These are phyloP conservation scores for Scheffersomyces segobiensis DNA, from an alignment of 1,139 yeast genomes.

Conservation along the genomic window DNA sequence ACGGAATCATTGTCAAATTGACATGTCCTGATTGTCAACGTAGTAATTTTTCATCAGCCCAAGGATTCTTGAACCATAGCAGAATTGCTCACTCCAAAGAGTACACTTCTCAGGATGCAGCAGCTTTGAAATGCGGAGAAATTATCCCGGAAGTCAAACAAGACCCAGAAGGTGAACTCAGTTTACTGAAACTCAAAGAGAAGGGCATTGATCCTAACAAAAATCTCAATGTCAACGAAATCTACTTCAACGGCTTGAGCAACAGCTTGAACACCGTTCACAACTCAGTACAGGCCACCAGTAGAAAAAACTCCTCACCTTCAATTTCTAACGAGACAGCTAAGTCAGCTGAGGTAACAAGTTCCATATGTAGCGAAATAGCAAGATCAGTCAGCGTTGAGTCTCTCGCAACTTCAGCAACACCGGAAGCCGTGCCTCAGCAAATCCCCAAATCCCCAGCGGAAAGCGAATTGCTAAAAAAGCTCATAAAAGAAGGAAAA, in stretches of 20 bases:
- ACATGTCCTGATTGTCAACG: slow-evolving; percentile 70
- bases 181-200: slow-evolving; percentile 42
- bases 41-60: slow-evolving; percentile 73
- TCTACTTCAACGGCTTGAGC: slow-evolving; percentile 38
- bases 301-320: neutral
- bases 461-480: slow-evolving; percentile 30
- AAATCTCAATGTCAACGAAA: slow-evolving; percentile 40
- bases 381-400: neutral
- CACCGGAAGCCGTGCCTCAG: neutral
- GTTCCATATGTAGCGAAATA: neutral
- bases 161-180: slow-evolving; percentile 55
- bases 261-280: slow-evolving; percentile 19
- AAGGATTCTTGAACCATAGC: slow-evolving; percentile 77
- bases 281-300: slow-evolving; percentile 7
- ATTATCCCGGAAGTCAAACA: slow-evolving; percentile 58
- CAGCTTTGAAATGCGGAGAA: slow-evolving; percentile 70
- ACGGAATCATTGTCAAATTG: slow-evolving; percentile 67
- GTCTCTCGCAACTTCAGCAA: neutral
- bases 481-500: slow-evolving; percentile 26
- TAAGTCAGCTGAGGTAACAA: neutral
- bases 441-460: neutral
- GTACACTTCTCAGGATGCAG: slow-evolving; percentile 72
- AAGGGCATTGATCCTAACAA: slow-evolving; percentile 42
- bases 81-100: slow-evolving; percentile 74
- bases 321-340: neutral